Evolutionary conservation across 257 asterid species (phyloP).

Genomic region (Jasminum sambac): DNA sequence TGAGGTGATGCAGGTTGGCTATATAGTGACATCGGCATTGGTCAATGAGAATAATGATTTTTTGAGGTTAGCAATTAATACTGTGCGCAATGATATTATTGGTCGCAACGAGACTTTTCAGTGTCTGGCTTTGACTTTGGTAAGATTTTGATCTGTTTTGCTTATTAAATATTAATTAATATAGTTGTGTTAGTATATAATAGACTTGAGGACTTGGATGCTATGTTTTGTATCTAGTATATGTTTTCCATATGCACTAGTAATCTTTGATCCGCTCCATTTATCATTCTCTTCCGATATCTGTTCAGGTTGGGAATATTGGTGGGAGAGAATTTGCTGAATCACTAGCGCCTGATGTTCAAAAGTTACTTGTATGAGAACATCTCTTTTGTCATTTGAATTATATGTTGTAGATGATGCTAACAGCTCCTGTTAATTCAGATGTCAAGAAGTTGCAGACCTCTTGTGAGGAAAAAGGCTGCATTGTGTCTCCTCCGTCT

Average conservation of each 20-base stretch:
- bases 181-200: constrained; percentile 13
- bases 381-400: constrained; percentile 19
- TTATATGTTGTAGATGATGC: constrained; percentile 26
- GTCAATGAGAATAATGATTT: constrained; percentile 98
- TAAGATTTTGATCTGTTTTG: constrained; percentile 32
- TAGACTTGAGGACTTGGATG: neutral
- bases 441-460: constrained; percentile 97
- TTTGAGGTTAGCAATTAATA: constrained; percentile 90
- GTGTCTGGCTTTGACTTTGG: constrained; percentile 98
- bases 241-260: neutral
- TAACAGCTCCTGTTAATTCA: constrained; percentile 42
- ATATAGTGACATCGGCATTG: constrained; percentile 90
- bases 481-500: constrained; percentile 96
- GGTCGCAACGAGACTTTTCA: constrained; percentile 99
- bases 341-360: constrained; percentile 99
- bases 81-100: constrained; percentile 95
- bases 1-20: constrained; percentile 77
- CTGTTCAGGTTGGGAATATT: constrained; percentile 90
- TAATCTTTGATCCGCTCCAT: too few relatives aligned
- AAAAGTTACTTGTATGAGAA: constrained; percentile 89
- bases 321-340: constrained; percentile 99
- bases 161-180: constrained; percentile 11
- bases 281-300: too few relatives aligned
- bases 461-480: constrained; percentile 99
- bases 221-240: neutral